These are phyloP conservation scores for Moesziomyces aphidis DNA, from an alignment of 1,284 basidiomycete species.

Conservation along the genomic window DNA sequence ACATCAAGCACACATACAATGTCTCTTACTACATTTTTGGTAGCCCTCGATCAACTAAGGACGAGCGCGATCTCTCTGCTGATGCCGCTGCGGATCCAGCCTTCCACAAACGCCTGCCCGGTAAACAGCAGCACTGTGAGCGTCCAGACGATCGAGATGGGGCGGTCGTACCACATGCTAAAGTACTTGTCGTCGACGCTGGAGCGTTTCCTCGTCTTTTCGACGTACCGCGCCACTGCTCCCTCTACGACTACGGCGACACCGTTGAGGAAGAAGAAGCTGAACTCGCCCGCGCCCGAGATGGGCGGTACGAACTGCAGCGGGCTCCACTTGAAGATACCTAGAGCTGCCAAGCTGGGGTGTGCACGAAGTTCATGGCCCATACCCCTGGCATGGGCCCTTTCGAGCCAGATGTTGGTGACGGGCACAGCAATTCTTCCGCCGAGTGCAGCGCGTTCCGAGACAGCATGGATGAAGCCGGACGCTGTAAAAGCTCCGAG, in stretches of 20 bases:
- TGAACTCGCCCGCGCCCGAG: constrained; percentile 49
- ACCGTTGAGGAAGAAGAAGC: constrained; percentile 55
- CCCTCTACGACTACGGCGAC: constrained; percentile 52
- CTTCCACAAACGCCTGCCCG: constrained; percentile 52
- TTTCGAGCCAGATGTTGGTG: constrained; percentile 42
- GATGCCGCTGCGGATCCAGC: constrained; percentile 50
- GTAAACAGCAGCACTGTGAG: constrained; percentile 44
- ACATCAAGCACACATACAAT: no score
- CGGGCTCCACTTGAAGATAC: constrained; percentile 17
- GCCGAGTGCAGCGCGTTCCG: constrained; percentile 45
- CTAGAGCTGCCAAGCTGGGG: constrained; percentile 1
- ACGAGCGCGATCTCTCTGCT: constrained; percentile 34
- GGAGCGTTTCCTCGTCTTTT: constrained; percentile 15
- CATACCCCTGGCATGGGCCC: constrained; percentile 38
- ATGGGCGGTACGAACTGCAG: constrained; percentile 46
- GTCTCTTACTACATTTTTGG: no score
- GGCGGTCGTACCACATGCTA: constrained; percentile 41
- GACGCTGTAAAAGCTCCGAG: constrained; percentile 49
- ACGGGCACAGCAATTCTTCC: constrained; percentile 44
- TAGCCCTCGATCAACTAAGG: constrained; percentile 1
- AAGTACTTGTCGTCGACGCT: constrained; percentile 22
- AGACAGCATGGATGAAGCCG: constrained; percentile 50
- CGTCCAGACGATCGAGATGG: constrained; percentile 41
- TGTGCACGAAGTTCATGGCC: constrained; percentile 29
- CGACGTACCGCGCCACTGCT: constrained; percentile 24